Evolutionary conservation across 2,329 filamentous ascomycete species (phyloP).

Genomic region (Trichoderma hamatum): DNA sequence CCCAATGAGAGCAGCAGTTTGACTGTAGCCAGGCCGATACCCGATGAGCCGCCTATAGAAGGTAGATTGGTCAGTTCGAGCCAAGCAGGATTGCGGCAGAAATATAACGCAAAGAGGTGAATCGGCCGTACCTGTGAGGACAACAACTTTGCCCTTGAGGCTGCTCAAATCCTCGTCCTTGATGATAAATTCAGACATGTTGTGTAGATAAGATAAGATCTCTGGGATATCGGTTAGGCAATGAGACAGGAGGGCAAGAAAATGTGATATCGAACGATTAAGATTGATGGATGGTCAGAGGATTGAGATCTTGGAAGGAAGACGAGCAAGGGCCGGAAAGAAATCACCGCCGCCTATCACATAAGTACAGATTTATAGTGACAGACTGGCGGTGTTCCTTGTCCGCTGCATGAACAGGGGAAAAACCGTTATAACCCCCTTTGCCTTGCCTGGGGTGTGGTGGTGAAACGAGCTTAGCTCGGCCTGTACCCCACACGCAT

Average conservation of each 20-base stretch:
- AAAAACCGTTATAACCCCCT: not conserved
- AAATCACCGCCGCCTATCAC: not conserved
- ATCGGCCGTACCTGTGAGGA: slow-evolving; percentile 16
- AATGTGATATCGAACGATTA: slow-evolving; percentile 8
- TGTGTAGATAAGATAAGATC: not conserved
- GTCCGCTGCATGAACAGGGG: not conserved
- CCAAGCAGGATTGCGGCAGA: not conserved
- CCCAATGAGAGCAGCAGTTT: slow-evolving; percentile 17
- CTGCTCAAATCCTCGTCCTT: slow-evolving; percentile 12
- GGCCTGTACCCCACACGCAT: not conserved
- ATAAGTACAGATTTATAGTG: not conserved
- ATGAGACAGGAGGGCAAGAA: not conserved
- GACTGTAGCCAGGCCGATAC: slow-evolving; percentile 17
- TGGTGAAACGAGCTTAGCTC: slow-evolving; percentile 15
- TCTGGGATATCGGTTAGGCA: not conserved
- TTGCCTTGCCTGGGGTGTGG: slow-evolving; percentile 6
- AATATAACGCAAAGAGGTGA: not conserved
- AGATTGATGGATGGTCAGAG: slow-evolving; percentile 3
- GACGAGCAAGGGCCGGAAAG: not conserved
- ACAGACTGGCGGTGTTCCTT: not conserved
- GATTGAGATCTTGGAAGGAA: not conserved
- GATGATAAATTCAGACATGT: slow-evolving; percentile 17
- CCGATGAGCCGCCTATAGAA: slow-evolving; percentile 13
- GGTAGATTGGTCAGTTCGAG: not conserved
- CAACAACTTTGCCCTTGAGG: slow-evolving; percentile 22